A percentile compares a stretch with the other conserved stretches of the same genome.
phyloP scores from a whole-genome alignment of 2,329 filamentous ascomycete species.

The Pseudogymnoascus sp. region DNA sequence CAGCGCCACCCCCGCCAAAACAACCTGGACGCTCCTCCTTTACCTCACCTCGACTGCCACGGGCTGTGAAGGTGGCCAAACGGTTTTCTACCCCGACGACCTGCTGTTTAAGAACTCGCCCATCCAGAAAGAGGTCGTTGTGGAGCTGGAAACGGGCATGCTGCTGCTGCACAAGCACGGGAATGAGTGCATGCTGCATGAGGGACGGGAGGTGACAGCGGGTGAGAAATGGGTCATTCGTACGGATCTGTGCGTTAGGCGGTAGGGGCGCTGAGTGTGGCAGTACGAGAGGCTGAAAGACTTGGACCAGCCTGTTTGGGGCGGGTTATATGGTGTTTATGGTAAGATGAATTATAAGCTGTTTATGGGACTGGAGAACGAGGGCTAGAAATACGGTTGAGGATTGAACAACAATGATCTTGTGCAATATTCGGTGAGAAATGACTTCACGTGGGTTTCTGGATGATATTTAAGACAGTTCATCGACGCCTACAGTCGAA shows the following conservation, averaged over 20 bases:
- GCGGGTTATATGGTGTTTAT: background rate
- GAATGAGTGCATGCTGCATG: constrained; percentile 81
- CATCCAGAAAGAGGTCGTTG: constrained; percentile 54
- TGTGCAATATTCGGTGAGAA: background rate
- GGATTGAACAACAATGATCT: background rate
- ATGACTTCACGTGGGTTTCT: background rate
- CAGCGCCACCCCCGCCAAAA: constrained; percentile 47
- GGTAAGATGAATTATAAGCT: background rate
- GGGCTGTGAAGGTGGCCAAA: constrained; percentile 77
- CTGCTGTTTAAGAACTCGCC: constrained; percentile 38
- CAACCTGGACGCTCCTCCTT: constrained; percentile 85
- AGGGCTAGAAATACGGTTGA: background rate
- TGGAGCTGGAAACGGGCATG: constrained; percentile 75
- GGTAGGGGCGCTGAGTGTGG: constrained; percentile 27
- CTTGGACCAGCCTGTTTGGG: background rate
- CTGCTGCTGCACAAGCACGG: constrained; percentile 83
- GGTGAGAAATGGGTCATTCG: constrained; percentile 90
- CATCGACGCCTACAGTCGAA: too few relatives aligned
- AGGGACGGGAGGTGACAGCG: constrained; percentile 67
- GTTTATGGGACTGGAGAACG: background rate
- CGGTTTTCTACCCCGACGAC: constrained; percentile 75
- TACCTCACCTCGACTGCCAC: constrained; percentile 72
- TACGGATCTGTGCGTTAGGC: constrained; percentile 67
- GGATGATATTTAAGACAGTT: background rate
- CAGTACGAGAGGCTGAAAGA: background rate